Base-by-base conservation (phyloP, 2,329 filamentous ascomycete species). In the Davidsoniella virescens region DNA sequence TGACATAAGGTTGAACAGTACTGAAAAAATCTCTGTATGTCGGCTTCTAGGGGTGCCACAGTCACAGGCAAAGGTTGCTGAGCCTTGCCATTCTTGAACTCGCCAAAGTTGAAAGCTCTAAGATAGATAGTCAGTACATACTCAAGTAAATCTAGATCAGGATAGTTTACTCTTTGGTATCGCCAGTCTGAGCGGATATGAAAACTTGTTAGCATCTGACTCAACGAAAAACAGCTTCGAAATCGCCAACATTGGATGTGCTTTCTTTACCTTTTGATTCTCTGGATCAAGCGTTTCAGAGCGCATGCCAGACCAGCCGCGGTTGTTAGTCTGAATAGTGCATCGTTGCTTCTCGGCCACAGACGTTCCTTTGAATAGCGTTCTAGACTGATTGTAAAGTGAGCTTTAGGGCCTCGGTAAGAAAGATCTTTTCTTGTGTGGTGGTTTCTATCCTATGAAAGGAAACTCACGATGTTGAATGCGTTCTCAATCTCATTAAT, bases 71-170 rank as follows among this genome's bases (percentile, higher is more conserved):
- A 70, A 7, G 83, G 81, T 62, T 96, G 90, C 54, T 82, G 78
- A 12, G 83, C 74, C 64, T 80, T 78, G 57, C 77, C 73, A 55
- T 78, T 57, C 52, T 69, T 61, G 61, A 92, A 94, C 57, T 86
- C 78, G 56, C 82, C 86, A 60, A 96, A 83, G 67, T 96, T 98
- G 72, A 96, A 90, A 37, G 83, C 87, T 68, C 87, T 92, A 56
- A 16, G 23, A 47, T 56, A 51, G 29, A 9, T 33, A 8, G 5
- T 44, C 38, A 26, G 48, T 48, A 44, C 40, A 37, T 43, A 25
- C 20, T 40, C n/a, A n/a, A 12, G 12, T 17, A 14, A 3, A 10
- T 38, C 9, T 39, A 9, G 23, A 36, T 20, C 9, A 3, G 37
- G n/a, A 14, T 51, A 20, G 58, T 67, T 59, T 65, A 88, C 85